phyloP scores from a whole-genome alignment of 495 filamentous ascomycete species.

The Aspergillus ostianus region DNA sequence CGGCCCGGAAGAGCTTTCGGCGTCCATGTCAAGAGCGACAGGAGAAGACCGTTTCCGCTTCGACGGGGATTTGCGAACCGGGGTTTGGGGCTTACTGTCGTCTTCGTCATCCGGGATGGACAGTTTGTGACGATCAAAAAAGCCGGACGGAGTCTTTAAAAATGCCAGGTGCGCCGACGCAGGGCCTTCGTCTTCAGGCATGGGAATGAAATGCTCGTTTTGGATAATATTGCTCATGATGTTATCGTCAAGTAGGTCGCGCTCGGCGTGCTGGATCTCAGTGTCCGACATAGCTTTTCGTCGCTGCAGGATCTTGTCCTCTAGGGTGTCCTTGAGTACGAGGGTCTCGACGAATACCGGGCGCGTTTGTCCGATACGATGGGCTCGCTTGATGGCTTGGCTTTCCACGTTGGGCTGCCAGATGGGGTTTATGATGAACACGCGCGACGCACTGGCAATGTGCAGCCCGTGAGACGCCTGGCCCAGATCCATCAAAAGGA shows the following conservation, averaged over 20 bases:
- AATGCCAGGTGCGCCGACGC: slow-evolving; percentile 23
- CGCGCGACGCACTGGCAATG: slow-evolving; percentile 73
- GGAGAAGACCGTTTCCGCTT: slow-evolving; percentile 17
- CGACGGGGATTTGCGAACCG: slow-evolving; percentile 4
- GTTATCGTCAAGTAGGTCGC: slow-evolving; percentile 68
- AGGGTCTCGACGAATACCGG: slow-evolving; percentile 86
- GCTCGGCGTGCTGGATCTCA: slow-evolving; percentile 67
- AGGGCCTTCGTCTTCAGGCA: slow-evolving; percentile 43
- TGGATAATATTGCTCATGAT: slow-evolving; percentile 78
- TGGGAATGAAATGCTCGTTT: slow-evolving; percentile 62
- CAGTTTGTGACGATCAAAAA: slow-evolving; percentile 43
- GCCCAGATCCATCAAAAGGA: slow-evolving; percentile 85
- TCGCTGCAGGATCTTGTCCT: slow-evolving; percentile 78
- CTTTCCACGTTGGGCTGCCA: slow-evolving; percentile 83
- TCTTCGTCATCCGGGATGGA: slow-evolving; percentile 36
- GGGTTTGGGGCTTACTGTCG: background rate
- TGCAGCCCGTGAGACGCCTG: slow-evolving; percentile 88
- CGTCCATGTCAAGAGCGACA: background rate
- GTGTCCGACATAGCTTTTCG: slow-evolving; percentile 72
- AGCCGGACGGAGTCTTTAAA: slow-evolving; percentile 27
- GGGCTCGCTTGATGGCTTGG: slow-evolving; percentile 88
- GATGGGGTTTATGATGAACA: slow-evolving; percentile 91
- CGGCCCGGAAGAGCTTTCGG: background rate
- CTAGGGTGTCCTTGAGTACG: slow-evolving; percentile 75
- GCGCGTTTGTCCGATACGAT: slow-evolving; percentile 80